Conservation (phyloP, 495 filamentous ascomycete genomes). For the Acidomyces sp. region DNA sequence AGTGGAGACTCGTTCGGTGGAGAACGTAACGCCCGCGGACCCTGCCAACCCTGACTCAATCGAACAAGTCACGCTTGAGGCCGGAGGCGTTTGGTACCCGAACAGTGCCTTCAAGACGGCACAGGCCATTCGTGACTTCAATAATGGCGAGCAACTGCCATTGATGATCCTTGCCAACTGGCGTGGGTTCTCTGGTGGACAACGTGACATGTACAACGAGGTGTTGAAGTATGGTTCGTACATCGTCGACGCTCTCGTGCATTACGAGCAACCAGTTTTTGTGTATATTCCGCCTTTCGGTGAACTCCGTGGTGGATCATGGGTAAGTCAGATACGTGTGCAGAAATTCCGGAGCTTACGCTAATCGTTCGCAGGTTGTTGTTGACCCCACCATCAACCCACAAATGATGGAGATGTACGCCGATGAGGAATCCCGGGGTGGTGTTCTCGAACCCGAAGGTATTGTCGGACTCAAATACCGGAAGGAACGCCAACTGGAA, state of each 20-base stretch:
- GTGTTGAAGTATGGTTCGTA: constrained; percentile 98
- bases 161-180: constrained; percentile 99
- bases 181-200: constrained; percentile 98
- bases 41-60: constrained; percentile 96
- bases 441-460: constrained; percentile 97
- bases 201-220: constrained; percentile 99
- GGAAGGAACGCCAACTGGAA: constrained; percentile 90
- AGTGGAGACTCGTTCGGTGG: constrained; percentile 87
- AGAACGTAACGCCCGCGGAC: constrained; percentile 96
- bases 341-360: constrained; percentile 1
- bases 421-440: constrained; percentile 86
- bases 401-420: constrained; percentile 98
- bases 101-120: constrained; percentile 99
- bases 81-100: constrained; percentile 98
- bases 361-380: constrained; percentile 52
- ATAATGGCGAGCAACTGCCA: constrained; percentile 93
- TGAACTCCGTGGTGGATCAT: constrained; percentile 95
- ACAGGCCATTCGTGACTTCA: constrained; percentile 97
- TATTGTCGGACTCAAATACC: constrained; percentile 96
- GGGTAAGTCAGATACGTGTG: constrained; percentile 42
- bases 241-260: constrained; percentile 95
- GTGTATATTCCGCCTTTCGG: constrained; percentile 96
- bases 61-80: constrained; percentile 83
- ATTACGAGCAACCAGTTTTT: constrained; percentile 96
- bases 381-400: constrained; percentile 97